A percentile compares a stretch with the other conserved stretches of the same genome.
These are phyloP conservation scores for Neonectria punicea DNA, from an alignment of 2,329 filamentous ascomycete genomes.

Conservation along the genomic window DNA sequence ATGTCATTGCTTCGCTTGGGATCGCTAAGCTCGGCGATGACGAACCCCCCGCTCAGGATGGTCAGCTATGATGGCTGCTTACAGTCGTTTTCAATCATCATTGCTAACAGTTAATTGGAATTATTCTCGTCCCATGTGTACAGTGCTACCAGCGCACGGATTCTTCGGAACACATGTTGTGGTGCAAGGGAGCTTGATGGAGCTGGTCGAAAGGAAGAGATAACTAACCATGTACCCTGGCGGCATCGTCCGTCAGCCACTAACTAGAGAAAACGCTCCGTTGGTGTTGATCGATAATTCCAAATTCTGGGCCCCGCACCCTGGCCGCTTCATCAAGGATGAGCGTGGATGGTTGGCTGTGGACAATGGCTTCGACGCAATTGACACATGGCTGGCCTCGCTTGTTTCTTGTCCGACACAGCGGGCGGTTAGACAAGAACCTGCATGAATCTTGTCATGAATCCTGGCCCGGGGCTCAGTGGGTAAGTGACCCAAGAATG, in stretches of 20 bases:
- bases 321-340: not conserved
- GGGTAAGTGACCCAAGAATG: not conserved
- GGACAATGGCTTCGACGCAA: not conserved
- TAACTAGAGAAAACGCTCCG: slow-evolving; percentile 5
- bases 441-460: not conserved
- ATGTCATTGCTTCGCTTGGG: slow-evolving; percentile 1
- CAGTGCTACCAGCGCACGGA: not conserved
- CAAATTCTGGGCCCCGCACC: slow-evolving; percentile 19
- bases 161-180: not conserved
- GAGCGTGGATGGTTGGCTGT: slow-evolving; percentile 14
- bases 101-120: not conserved
- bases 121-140: not conserved
- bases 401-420: slow-evolving; percentile 10
- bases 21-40: slow-evolving; percentile 17
- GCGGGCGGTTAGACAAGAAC: slow-evolving; percentile 8
- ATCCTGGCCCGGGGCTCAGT: slow-evolving; percentile 2
- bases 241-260: not conserved
- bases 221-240: not conserved
- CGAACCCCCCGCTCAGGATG: slow-evolving; percentile 17
- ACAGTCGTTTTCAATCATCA: slow-evolving; percentile 18
- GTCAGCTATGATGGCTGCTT: slow-evolving; percentile 24
- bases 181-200: not conserved
- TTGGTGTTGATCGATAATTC: slow-evolving; percentile 14
- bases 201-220: not conserved
- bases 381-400: slow-evolving; percentile 14